Conservation (phyloP, 2,329 filamentous ascomycete genomes). For the Alternaria conjuncta region DNA sequence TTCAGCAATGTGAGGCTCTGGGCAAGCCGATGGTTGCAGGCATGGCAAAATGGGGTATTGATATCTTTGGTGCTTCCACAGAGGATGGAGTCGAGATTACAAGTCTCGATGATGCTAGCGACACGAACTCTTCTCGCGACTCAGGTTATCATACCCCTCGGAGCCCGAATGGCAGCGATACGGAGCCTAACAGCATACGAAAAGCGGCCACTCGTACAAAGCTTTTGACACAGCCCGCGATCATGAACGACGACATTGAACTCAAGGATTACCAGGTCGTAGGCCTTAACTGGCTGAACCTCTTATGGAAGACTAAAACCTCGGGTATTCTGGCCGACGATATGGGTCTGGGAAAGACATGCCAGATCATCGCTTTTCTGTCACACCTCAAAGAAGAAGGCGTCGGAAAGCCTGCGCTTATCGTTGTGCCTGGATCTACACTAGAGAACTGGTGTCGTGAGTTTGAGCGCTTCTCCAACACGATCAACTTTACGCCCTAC, state of each 20-base stretch:
- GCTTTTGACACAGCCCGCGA: slow-evolving; percentile 71
- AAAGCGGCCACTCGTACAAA: slow-evolving; percentile 43
- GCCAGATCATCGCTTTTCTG: slow-evolving; percentile 91
- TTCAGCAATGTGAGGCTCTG: slow-evolving; percentile 75
- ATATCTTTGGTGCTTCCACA: slow-evolving; percentile 66
- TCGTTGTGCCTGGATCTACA: slow-evolving; percentile 92
- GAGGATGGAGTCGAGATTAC: slow-evolving; percentile 67
- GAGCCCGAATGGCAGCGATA: slow-evolving; percentile 49
- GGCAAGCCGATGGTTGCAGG: slow-evolving; percentile 70
- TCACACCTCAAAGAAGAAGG: slow-evolving; percentile 77
- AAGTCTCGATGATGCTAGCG: slow-evolving; percentile 56
- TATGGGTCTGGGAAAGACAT: slow-evolving; percentile 95
- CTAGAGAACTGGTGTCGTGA: slow-evolving; percentile 95
- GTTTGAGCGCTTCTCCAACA: slow-evolving; percentile 84
- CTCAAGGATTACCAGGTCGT: slow-evolving; percentile 96
- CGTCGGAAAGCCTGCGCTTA: slow-evolving; percentile 74
- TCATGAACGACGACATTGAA: slow-evolving; percentile 76
- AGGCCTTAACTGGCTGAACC: slow-evolving; percentile 90
- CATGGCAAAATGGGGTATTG: slow-evolving; percentile 72
- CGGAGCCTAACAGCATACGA: slow-evolving; percentile 55
- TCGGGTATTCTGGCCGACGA: slow-evolving; percentile 95
- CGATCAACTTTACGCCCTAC: slow-evolving; percentile 74
- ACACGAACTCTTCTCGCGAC: slow-evolving; percentile 59
- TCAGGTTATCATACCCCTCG: slow-evolving; percentile 71
- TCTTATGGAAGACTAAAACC: slow-evolving; percentile 79